A percentile compares a stretch with the other conserved stretches of the same genome.
phyloP scores from a whole-genome alignment of 163 green algal species.

The Smithsoniella earleae region DNA sequence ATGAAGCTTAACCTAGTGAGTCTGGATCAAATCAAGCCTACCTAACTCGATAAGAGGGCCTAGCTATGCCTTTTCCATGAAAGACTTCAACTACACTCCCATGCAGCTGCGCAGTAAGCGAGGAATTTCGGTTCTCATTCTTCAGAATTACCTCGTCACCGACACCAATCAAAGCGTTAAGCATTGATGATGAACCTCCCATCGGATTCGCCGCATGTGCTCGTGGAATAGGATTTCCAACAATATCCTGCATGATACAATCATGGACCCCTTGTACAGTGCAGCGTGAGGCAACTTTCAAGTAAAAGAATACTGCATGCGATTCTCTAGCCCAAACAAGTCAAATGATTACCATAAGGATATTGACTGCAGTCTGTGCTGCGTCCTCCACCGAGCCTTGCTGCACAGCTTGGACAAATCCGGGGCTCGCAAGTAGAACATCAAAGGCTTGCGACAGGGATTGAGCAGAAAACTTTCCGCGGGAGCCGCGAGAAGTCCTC shows the following conservation, averaged over 20 bases:
- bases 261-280: too few species aligned
- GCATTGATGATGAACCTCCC: conserved; percentile 6
- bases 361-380: conserved; percentile 1
- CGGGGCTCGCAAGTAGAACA: too few species aligned
- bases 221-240: not conserved
- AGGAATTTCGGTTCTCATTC: not conserved
- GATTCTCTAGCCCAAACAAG: not conserved
- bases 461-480: not conserved
- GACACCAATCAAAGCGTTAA: conserved; percentile 20
- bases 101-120: not conserved
- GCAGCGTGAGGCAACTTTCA: too few species aligned
- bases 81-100: not conserved
- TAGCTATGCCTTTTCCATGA: not conserved
- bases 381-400: not conserved
- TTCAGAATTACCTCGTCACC: conserved; percentile 27
- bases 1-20: not conserved
- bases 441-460: too few species aligned
- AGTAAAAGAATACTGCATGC: not conserved
- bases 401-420: not conserved
- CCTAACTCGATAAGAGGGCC: conserved; percentile 6
- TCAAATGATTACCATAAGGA: conserved; percentile 3
- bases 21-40: not conserved
- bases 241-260: not conserved
- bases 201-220: not conserved
- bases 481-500: not conserved